A percentile compares a stretch with the other conserved stretches of the same genome.
Conservation (phyloP, 768 basidiomycete species). For the Suillus bovinus region DNA sequence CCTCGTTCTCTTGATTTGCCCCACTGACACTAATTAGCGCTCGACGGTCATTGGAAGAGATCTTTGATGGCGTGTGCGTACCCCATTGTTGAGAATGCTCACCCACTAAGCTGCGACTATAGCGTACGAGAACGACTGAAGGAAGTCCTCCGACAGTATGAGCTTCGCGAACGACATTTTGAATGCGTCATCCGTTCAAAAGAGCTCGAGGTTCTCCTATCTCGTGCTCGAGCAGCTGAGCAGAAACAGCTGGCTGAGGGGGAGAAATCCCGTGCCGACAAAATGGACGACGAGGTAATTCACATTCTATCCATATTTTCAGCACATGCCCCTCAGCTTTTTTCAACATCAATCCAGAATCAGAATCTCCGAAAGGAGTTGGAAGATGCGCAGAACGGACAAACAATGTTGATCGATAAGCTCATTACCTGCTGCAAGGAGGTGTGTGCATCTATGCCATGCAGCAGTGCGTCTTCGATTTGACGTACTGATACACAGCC, state of each 20-base stretch:
- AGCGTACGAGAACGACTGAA: conserved; percentile 87
- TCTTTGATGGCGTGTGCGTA: conserved; percentile 83
- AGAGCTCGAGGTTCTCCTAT: conserved; percentile 85
- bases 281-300: conserved; percentile 72
- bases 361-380: conserved; percentile 72
- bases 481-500: conserved; percentile 53
- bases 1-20: background rate
- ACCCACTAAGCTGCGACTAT: conserved; percentile 3
- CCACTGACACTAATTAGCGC: conserved; percentile 47
- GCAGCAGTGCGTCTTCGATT: conserved; percentile 10
- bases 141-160: conserved; percentile 84
- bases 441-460: conserved; percentile 45
- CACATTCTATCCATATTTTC: conserved; percentile 10
- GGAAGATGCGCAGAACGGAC: conserved; percentile 77
- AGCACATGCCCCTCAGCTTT: background rate
- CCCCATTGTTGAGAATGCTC: conserved; percentile 7
- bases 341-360: conserved; percentile 41
- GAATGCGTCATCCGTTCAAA: conserved; percentile 92
- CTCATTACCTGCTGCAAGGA: conserved; percentile 86
- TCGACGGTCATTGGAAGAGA: conserved; percentile 72
- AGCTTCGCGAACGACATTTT: conserved; percentile 89
- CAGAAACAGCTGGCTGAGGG: conserved; percentile 81
- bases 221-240: conserved; percentile 84
- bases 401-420: conserved; percentile 81
- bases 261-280: conserved; percentile 68